Percentiles rank a stretch among this genome's conserved stretches.
Evolutionary conservation across 2,329 filamentous ascomycete genomes (phyloP).

Genomic region (Ophiostoma tasmaniense): DNA sequence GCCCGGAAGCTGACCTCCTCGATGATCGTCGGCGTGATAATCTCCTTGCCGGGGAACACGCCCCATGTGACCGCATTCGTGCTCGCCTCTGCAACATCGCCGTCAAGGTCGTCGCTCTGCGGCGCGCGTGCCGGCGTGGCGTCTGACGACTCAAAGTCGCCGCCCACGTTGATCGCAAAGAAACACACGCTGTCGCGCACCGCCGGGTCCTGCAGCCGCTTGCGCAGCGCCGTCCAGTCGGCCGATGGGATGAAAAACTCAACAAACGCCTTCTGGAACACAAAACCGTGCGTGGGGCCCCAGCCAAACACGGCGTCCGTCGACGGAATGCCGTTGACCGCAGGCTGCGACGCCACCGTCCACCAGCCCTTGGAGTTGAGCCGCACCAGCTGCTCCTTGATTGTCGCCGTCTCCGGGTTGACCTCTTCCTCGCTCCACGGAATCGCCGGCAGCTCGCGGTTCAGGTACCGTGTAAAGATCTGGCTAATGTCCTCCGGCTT

Average conservation of each 20-base stretch:
- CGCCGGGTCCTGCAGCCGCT: constrained; percentile 49
- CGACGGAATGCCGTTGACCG: constrained; percentile 76
- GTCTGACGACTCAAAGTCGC: constrained; percentile 71
- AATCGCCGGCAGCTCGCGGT: constrained; percentile 69
- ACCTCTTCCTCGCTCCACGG: constrained; percentile 92
- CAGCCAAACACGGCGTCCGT: constrained; percentile 78
- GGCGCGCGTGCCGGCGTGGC: constrained; percentile 26
- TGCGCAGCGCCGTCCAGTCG: constrained; percentile 62
- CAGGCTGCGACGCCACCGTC: constrained; percentile 92
- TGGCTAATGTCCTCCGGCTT: constrained; percentile 62
- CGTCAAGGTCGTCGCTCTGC: constrained; percentile 19
- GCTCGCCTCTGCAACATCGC: constrained; percentile 35
- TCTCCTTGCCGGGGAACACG: constrained; percentile 97
- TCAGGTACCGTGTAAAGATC: constrained; percentile 74
- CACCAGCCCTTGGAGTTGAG: constrained; percentile 84
- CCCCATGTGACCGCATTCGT: constrained; percentile 98
- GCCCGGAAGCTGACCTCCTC: constrained; percentile 96
- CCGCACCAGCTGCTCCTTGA: constrained; percentile 63
- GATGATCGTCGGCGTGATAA: constrained; percentile 96
- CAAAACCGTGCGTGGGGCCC: constrained; percentile 86
- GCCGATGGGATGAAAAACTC: constrained; percentile 79
- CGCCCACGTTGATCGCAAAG: constrained; percentile 72
- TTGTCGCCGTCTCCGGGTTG: constrained; percentile 73
- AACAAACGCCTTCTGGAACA: constrained; percentile 97
- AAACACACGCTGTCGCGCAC: constrained; percentile 66